Evolutionary conservation across 2,329 filamentous ascomycete species (phyloP), one percentile per base, ranked within the genome.

Genomic region (Ophiosphaerella narmari): DNA sequence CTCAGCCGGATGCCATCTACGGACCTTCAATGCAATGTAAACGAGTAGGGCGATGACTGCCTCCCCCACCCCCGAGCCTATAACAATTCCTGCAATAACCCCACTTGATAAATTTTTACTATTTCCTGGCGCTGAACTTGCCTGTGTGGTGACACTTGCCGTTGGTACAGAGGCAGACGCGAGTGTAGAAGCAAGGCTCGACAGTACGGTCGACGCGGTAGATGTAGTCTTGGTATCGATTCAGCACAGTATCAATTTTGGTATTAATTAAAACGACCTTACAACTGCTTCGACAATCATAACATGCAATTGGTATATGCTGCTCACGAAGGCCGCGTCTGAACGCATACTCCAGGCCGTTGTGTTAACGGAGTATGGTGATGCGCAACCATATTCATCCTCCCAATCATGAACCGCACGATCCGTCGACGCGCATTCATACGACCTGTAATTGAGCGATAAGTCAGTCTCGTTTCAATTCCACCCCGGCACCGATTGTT

Each of bases 211-310:
- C 18, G 18, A 21, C 18, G 18, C 18, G 18, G 18, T 21, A 21
- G 18, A 21, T 21, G 18, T 21, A 21, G 18, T 21, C 18, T 21
- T 21, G 18, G 18, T 21, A 21, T 21, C 4, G 18, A 21, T 21
- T 21, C 18, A 33, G 29, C 26, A 43, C 18, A 12, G 13, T 21
- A 21, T 21, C 4, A n/a, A 4, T 12, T 12, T 18, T 14, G 18
- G 23, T 5, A 13, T 3, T 38, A 8, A 4, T 4, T 7, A 21
- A 5, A 26, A 12, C 18, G 36, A 1, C 7, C 35, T 31, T 37
- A 50, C 37, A 34, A 18, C 14, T 32, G 42, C 37, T 12, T 18
- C n/a, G 8, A 50, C 33, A 18, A 50, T 42, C 48, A 46, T 46
- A 12, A 50, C 26, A 7, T 18, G 31, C 7, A 23, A 6, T 23